A percentile compares a stretch with the other conserved stretches of the same genome.
Evolutionary conservation across 306 rosid genomes (phyloP).

Genomic region (Abrus pulchellus): DNA sequence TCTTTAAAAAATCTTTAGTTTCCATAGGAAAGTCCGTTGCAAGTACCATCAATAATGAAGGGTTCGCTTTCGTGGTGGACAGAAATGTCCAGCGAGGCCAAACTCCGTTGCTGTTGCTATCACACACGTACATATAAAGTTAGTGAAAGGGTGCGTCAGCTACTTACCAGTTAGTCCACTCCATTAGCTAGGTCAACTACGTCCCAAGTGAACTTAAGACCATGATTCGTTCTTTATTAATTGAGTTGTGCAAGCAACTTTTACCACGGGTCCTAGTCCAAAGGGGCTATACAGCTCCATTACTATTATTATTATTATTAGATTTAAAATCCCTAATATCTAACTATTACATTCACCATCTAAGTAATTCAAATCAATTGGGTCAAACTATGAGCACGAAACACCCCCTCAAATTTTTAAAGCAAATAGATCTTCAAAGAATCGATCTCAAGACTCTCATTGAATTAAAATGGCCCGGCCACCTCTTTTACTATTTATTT

Average conservation of each 20-base stretch:
- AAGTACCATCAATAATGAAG: slow-evolving; percentile 3
- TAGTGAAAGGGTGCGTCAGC: slow-evolving; percentile 48
- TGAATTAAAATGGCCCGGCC: too few species aligned
- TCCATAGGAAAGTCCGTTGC: slow-evolving; percentile 25
- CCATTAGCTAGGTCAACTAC: slow-evolving; percentile 11
- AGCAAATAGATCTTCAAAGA: too few species aligned
- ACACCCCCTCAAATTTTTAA: too few species aligned
- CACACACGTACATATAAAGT: not conserved
- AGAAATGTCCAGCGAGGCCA: not conserved
- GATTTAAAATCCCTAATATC: too few species aligned
- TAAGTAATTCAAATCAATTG: too few species aligned
- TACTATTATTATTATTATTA: too few species aligned
- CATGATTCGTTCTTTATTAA: not conserved
- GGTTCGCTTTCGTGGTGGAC: slow-evolving; percentile 39
- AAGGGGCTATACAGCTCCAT: too few species aligned
- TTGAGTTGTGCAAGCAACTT: slow-evolving; percentile 22
- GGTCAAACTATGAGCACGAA: too few species aligned
- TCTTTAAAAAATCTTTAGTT: not conserved
- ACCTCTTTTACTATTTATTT: too few species aligned
- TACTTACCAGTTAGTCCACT: slow-evolving; percentile 36
- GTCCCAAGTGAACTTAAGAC: not conserved
- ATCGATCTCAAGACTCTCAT: too few species aligned
- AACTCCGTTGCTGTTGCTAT: slow-evolving; percentile 47
- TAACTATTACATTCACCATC: too few species aligned
- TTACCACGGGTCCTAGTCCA: too few species aligned